phyloP scores from a whole-genome alignment of 768 basidiomycete genomes.

The Porphyrellus cyaneotinctus region DNA sequence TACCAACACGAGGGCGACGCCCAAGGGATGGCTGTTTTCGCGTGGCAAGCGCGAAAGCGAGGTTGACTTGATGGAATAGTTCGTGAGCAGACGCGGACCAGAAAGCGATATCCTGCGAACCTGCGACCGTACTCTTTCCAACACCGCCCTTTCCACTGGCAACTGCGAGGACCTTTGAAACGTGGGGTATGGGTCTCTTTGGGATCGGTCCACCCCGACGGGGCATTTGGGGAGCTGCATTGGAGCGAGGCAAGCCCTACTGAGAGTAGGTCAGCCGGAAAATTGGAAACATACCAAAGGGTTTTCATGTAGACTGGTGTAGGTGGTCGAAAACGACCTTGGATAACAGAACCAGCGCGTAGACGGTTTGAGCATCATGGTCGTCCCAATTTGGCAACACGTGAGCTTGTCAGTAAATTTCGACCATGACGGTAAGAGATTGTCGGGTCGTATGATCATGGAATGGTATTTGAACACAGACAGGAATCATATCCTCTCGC shows the following conservation, averaged over 20 bases:
- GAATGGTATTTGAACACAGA: not conserved
- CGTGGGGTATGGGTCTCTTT: constrained; percentile 63
- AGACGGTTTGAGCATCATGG: not conserved
- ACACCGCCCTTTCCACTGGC: constrained; percentile 96
- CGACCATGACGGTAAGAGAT: constrained; percentile 16
- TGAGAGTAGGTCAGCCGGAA: constrained; percentile 13
- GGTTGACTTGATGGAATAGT: constrained; percentile 52
- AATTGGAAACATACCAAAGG: constrained; percentile 43
- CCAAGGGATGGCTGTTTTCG: constrained; percentile 30
- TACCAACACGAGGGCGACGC: constrained; percentile 63
- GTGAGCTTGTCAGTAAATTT: not conserved
- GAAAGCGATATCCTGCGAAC: constrained; percentile 37
- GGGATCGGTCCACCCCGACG: constrained; percentile 49
- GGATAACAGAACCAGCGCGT: not conserved
- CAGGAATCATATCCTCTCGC: constrained; percentile 54
- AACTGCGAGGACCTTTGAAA: constrained; percentile 76
- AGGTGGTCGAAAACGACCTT: constrained; percentile 18
- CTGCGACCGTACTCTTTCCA: constrained; percentile 91
- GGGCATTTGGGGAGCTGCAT: constrained; percentile 55
- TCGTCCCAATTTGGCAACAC: not conserved
- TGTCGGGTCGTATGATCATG: not conserved
- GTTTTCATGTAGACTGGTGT: constrained; percentile 43
- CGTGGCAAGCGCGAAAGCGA: constrained; percentile 70
- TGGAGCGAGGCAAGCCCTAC: constrained; percentile 35
- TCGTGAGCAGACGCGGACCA: constrained; percentile 6